These are phyloP conservation scores for Lepidium africanum DNA, from an alignment of 345 rosid species.

Conservation along the genomic window DNA sequence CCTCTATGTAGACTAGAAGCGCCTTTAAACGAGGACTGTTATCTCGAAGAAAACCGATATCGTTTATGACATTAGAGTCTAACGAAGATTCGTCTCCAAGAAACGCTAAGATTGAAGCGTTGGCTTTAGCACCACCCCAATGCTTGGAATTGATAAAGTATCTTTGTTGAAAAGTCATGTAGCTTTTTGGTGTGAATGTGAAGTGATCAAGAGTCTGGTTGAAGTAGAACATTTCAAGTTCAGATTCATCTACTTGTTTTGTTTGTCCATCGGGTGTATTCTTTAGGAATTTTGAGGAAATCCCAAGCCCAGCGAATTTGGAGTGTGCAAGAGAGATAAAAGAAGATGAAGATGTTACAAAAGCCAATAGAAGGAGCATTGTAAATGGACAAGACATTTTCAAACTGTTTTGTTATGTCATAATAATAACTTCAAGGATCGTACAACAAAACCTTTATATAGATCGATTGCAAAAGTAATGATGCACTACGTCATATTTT, in stretches of 20 bases:
- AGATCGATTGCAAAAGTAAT: slow-evolving; percentile 9
- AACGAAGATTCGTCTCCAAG: slow-evolving; percentile 40
- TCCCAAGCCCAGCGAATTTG: slow-evolving; percentile 5
- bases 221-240: slow-evolving; percentile 24
- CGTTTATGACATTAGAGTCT: slow-evolving; percentile 15
- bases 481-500: neutral
- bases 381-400: slow-evolving; percentile 5
- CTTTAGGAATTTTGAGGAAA: neutral
- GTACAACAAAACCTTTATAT: slow-evolving; percentile 8
- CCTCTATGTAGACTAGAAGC: slow-evolving; percentile 41
- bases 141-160: slow-evolving; percentile 34
- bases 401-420: neutral
- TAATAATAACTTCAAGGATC: neutral
- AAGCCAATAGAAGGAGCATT: neutral
- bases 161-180: slow-evolving; percentile 43
- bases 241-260: slow-evolving; percentile 2
- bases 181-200: slow-evolving; percentile 44
- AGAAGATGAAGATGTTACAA: slow-evolving; percentile 2
- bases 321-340: slow-evolving; percentile 17
- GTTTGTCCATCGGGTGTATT: neutral
- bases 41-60: slow-evolving; percentile 27
- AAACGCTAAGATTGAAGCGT: slow-evolving; percentile 42
- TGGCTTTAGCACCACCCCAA: slow-evolving; percentile 43
- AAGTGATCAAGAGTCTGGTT: slow-evolving; percentile 52
- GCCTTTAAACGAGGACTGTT: slow-evolving; percentile 32